Evolutionary conservation across 1,284 basidiomycete species (phyloP).

Genomic region (Marasmius tenuissimus): DNA sequence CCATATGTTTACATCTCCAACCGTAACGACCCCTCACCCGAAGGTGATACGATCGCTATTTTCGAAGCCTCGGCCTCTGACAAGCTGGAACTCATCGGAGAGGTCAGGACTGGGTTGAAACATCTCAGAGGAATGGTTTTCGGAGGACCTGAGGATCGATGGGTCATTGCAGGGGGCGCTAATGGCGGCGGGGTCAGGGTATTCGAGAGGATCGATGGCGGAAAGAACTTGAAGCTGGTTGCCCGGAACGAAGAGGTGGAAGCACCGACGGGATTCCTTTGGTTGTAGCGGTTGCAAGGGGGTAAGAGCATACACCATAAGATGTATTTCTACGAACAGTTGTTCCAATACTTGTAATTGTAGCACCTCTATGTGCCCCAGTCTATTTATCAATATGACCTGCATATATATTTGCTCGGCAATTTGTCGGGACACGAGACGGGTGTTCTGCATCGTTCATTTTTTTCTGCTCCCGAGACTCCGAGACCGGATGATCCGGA

Average conservation of each 20-base stretch:
- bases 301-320: background rate
- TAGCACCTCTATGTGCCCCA: no score
- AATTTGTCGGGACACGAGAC: no score
- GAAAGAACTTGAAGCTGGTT: constrained; percentile 41
- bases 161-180: constrained; percentile 48
- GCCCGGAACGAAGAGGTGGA: constrained; percentile 36
- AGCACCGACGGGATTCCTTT: constrained; percentile 48
- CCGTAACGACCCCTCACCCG: constrained; percentile 58
- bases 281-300: constrained; percentile 29
- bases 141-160: constrained; percentile 48
- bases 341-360: no score
- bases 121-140: constrained; percentile 54
- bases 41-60: constrained; percentile 63
- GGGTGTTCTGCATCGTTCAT: no score
- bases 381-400: no score
- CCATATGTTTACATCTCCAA: constrained; percentile 63
- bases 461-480: no score
- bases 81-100: constrained; percentile 42
- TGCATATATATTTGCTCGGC: no score
- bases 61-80: constrained; percentile 44
- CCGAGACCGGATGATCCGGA: no score
- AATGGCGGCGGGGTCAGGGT: constrained; percentile 50
- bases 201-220: constrained; percentile 50
- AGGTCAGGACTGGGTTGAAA: constrained; percentile 50
- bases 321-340: background rate